phyloP scores from a whole-genome alignment of 768 basidiomycete species.

The Boletus rufocinnamomeus region DNA sequence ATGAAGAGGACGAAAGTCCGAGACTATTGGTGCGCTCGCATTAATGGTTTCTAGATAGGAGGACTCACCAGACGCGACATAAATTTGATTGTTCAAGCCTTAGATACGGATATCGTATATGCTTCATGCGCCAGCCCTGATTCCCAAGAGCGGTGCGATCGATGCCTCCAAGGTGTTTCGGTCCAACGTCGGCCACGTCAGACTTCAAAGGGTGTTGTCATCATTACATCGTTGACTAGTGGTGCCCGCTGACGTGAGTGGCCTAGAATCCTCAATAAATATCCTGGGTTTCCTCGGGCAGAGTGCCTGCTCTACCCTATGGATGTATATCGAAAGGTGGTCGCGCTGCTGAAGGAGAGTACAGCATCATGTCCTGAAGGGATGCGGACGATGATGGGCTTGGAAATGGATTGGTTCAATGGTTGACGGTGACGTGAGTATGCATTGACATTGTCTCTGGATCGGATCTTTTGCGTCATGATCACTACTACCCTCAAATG shows the following conservation, averaged over 20 bases:
- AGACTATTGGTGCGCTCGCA: constrained; percentile 65
- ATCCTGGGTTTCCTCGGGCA: constrained; percentile 85
- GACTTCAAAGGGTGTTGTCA: constrained; percentile 27
- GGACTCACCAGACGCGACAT: constrained; percentile 2
- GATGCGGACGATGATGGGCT: constrained; percentile 75
- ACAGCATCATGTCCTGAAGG: constrained; percentile 73
- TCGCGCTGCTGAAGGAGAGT: constrained; percentile 72
- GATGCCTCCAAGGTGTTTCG: constrained; percentile 82
- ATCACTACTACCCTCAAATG: too few relatives aligned
- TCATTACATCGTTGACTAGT: background rate
- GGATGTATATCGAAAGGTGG: constrained; percentile 65
- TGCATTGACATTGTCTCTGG: too few relatives aligned
- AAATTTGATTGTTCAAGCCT: constrained; percentile 97
- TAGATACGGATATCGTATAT: constrained; percentile 77
- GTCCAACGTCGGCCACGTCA: constrained; percentile 50
- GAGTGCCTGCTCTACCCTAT: constrained; percentile 81
- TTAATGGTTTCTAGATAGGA: background rate
- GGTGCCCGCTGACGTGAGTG: background rate
- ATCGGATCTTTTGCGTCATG: too few relatives aligned
- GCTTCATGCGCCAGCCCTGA: constrained; percentile 50
- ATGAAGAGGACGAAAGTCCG: constrained; percentile 82
- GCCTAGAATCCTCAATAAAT: constrained; percentile 58
- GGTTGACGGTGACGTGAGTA: too few relatives aligned
- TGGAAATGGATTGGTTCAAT: too few relatives aligned
- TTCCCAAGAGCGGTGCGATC: constrained; percentile 63